Percentiles rank a stretch among this genome's conserved stretches.
These are phyloP conservation scores for Hirsutella rhossiliensis DNA, from an alignment of 2,329 filamentous ascomycete species.

Conservation along the genomic window DNA sequence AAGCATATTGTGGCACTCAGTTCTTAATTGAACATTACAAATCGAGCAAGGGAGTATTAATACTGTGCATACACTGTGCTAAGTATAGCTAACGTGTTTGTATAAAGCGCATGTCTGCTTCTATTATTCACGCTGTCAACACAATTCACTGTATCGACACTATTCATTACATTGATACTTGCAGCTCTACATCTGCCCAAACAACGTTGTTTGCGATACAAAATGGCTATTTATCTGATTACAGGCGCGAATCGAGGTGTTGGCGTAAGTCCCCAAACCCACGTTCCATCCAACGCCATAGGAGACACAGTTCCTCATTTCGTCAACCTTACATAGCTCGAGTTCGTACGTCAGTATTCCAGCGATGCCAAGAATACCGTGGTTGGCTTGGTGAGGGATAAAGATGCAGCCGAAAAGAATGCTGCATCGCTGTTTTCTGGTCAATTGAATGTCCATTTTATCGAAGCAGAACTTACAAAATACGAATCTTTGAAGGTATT, in stretches of 20 bases:
- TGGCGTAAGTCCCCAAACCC: background rate
- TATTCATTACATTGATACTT: too few species aligned
- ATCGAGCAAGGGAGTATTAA: too few species aligned
- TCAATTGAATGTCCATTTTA: conserved; percentile 21
- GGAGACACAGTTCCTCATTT: background rate
- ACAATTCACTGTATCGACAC: too few species aligned
- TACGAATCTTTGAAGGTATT: conserved; percentile 17
- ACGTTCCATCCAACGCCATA: background rate
- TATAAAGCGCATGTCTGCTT: too few species aligned
- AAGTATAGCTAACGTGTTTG: too few species aligned
- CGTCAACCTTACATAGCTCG: conserved; percentile 6
- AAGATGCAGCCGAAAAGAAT: conserved; percentile 13
- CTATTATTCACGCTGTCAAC: too few species aligned
- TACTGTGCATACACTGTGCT: too few species aligned
- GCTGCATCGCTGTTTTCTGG: background rate
- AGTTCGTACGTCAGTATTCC: conserved; percentile 17
- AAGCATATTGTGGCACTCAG: too few species aligned
- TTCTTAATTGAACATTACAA: too few species aligned
- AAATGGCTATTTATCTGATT: background rate
- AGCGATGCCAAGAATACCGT: conserved; percentile 19
- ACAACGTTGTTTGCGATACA: too few species aligned
- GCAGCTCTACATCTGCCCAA: too few species aligned
- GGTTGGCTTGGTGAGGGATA: conserved; percentile 24
- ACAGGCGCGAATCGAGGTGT: background rate
- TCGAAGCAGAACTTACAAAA: conserved; percentile 21